Base-by-base conservation (phyloP, 2,329 filamentous ascomycete species). In the Fusarium nanum region DNA sequence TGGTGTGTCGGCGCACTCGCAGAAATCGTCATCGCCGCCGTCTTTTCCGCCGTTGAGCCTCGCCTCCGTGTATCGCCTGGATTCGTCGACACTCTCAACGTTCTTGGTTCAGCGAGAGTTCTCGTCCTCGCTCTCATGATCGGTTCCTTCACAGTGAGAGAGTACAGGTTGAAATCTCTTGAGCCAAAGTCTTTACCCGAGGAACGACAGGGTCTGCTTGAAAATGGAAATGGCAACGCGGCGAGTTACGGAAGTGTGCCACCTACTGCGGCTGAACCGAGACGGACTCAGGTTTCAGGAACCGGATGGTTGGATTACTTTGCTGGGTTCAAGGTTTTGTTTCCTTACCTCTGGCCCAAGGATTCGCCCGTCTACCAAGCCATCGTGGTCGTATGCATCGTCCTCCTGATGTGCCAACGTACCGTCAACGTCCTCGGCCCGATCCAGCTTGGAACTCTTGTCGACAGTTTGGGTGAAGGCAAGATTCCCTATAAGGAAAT, bases 271-370 rank as follows among this genome's bases (percentile, higher is more conserved):
- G 40, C 71, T 14, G 60, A 58, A 7, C 70, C 75, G 37, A 68
- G 70, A 37, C 72, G 76, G 52, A 75, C 78, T 12, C 76, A 80
- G 46, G 76, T 78, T 28, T 76, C 78, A 4, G 77, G 77, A 3
- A 79, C 76, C 0, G 77, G 81, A 5, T 85, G 83, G 83, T 74
- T 84, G 12, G 82, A 84, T 64, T 85, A 85, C 62, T 77, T 84
- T 64, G 78, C 81, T 14, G 83, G 83, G 1, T 84, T 84, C 67
- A 70, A 77, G 16, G 78, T 83, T 12, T 75, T 85, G 8, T 84
- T 84, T 32, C 82, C 83, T 4, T 84, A 83, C 45, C 74, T 85
- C 3, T 85, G 83, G 81, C 83, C 83, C 14, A 81, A 82, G 22
- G 78, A 83, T 55, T 82, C 81, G 0, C 75, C 70, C 1, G 54